A percentile compares a stretch with the other conserved stretches of the same genome.
phyloP scores from a whole-genome alignment of 306 rosid genomes.

The Prinsepia uniflora region DNA sequence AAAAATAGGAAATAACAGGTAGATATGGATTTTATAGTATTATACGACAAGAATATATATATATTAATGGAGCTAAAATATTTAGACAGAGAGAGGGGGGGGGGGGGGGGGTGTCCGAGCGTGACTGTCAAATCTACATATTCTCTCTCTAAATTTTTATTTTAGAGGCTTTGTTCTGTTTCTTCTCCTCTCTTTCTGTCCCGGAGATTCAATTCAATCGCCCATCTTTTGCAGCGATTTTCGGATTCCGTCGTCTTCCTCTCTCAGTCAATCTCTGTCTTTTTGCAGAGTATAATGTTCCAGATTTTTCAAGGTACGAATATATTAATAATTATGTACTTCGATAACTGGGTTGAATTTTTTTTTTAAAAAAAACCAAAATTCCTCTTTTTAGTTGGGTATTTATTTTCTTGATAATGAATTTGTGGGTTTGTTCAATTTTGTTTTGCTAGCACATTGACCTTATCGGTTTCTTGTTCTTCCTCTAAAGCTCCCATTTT shows the following conservation, averaged over 20 bases:
- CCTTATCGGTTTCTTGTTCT: conserved; percentile 17
- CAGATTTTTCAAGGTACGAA: conserved; percentile 81
- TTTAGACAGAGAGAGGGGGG: conserved; percentile 20
- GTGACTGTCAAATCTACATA: conserved; percentile 96
- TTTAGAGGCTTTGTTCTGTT: conserved; percentile 28
- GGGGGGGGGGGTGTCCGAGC: conserved; percentile 40
- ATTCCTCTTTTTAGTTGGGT: background rate
- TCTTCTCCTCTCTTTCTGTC: conserved; percentile 40
- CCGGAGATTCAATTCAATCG: conserved; percentile 73
- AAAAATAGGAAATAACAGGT: conserved; percentile 5
- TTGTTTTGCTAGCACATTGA: conserved; percentile 35
- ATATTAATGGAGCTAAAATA: conserved; percentile 1
- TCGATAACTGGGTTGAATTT: background rate
- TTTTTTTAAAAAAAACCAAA: background rate
- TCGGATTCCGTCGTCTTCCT: conserved; percentile 53
- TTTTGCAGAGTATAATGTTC: conserved; percentile 60
- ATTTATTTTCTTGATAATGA: background rate
- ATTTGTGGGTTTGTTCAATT: conserved; percentile 21
- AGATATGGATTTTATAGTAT: conserved; percentile 13
- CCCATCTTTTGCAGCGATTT: conserved; percentile 54
- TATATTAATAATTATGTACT: conserved; percentile 6
- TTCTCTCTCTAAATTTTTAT: conserved; percentile 39
- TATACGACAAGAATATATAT: background rate
- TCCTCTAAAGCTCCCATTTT: background rate
- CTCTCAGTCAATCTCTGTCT: conserved; percentile 41